These are phyloP conservation scores for Candida dajiaensis DNA, from an alignment of 805 yeast genomes.

Conservation along the genomic window DNA sequence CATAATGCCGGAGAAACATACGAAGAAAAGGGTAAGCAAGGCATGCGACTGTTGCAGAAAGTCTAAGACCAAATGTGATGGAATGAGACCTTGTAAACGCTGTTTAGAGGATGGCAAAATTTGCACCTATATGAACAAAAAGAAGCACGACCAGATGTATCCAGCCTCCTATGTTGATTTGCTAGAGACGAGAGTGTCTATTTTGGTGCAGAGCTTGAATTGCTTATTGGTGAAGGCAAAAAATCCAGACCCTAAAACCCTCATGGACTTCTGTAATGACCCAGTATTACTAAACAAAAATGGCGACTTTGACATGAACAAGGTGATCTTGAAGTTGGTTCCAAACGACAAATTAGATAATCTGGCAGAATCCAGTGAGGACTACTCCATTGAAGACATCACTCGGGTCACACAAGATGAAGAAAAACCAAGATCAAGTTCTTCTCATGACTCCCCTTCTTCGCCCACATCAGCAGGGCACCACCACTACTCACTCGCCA, in stretches of 20 bases:
- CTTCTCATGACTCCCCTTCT: conserved; percentile 6
- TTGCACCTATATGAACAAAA: conserved; percentile 51
- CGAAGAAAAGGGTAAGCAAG: conserved; percentile 30
- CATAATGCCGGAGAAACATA: neutral
- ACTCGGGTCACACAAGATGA: conserved; percentile 13
- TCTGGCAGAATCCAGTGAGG: conserved; percentile 19
- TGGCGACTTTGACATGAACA: conserved; percentile 23
- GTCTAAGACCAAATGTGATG: conserved; percentile 41
- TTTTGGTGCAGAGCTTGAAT: conserved; percentile 38
- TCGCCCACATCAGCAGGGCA: neutral
- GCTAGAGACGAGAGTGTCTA: conserved; percentile 42
- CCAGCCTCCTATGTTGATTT: conserved; percentile 43
- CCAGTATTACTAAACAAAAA: conserved; percentile 13
- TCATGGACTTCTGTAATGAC: conserved; percentile 14
- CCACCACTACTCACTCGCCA: conserved; percentile 10
- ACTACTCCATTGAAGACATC: conserved; percentile 20
- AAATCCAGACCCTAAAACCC: conserved; percentile 3
- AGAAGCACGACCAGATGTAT: conserved; percentile 39
- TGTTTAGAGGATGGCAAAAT: conserved; percentile 50
- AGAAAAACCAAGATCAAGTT: conserved; percentile 10
- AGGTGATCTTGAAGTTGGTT: conserved; percentile 18
- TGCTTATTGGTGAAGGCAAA: conserved; percentile 18
- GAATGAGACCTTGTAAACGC: conserved; percentile 41
- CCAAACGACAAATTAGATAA: conserved; percentile 21
- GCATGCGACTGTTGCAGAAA: conserved; percentile 44